These are phyloP conservation scores for Stagonosporopsis chrysanthemi DNA, from an alignment of 2,329 filamentous ascomycete genomes.

Conservation along the genomic window DNA sequence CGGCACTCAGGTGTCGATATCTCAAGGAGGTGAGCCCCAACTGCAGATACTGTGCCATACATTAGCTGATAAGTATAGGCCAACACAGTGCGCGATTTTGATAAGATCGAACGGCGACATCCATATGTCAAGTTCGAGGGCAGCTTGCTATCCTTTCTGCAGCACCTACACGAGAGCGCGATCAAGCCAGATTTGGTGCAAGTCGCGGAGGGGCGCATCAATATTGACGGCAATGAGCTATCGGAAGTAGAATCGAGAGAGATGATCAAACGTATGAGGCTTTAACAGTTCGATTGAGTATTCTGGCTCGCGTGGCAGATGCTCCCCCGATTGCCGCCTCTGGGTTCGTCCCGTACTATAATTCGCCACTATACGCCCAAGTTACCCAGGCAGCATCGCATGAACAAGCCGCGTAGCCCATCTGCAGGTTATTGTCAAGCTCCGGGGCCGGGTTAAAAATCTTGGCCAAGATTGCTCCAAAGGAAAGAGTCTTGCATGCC, in stretches of 20 bases:
- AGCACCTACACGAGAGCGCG: slow-evolving; percentile 52
- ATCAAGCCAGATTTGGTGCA: slow-evolving; percentile 60
- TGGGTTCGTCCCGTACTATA: background rate
- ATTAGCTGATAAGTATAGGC: slow-evolving; percentile 12
- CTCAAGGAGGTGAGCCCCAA: slow-evolving; percentile 34
- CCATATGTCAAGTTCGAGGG: slow-evolving; percentile 51
- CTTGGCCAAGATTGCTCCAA: background rate
- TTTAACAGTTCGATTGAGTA: slow-evolving; percentile 6
- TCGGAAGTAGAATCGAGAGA: slow-evolving; percentile 40
- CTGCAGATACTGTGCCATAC: background rate
- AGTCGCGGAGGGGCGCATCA: slow-evolving; percentile 57
- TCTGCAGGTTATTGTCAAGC: background rate
- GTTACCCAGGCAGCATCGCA: background rate
- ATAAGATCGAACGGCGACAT: slow-evolving; percentile 42
- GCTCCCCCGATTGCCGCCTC: background rate
- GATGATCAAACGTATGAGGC: slow-evolving; percentile 44
- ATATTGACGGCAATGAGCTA: slow-evolving; percentile 42
- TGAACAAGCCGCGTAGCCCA: background rate
- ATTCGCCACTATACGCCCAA: background rate
- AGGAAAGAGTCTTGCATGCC: background rate
- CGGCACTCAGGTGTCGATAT: slow-evolving; percentile 44
- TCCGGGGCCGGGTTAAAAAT: too few relatives aligned
- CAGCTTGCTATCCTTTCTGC: slow-evolving; percentile 52
- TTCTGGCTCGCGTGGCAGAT: background rate
- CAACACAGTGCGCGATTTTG: background rate